Percentiles rank a stretch among this genome's conserved stretches.
Conservation (phyloP, 192 early-diverging fungal genomes). For the Oehlia diaphana region DNA sequence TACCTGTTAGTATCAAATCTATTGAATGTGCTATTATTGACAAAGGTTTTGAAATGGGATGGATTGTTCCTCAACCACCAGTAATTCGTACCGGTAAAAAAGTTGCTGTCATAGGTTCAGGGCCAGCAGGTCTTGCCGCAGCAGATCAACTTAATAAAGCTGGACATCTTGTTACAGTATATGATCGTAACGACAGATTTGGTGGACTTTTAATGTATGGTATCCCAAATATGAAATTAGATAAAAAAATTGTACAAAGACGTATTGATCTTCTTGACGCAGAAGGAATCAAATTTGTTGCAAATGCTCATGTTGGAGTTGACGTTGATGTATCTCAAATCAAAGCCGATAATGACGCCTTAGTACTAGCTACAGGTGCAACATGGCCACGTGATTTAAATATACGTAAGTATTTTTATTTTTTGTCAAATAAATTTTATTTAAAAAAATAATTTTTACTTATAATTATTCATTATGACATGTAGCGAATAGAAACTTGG, state of each 20-base stretch:
- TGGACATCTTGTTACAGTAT: slow-evolving; percentile 93
- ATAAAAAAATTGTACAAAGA: slow-evolving; percentile 93
- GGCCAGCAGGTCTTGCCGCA: slow-evolving; percentile 92
- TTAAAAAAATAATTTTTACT: neutral
- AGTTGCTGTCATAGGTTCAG: slow-evolving; percentile 92
- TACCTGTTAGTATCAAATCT: slow-evolving; percentile 93
- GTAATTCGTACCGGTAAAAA: slow-evolving; percentile 74
- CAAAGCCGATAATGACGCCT: slow-evolving; percentile 69
- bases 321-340: slow-evolving; percentile 72
- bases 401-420: slow-evolving; percentile 49
- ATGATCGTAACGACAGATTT: slow-evolving; percentile 94
- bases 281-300: slow-evolving; percentile 92
- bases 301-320: slow-evolving; percentile 88
- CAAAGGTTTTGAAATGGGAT: slow-evolving; percentile 93
- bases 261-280: slow-evolving; percentile 90
- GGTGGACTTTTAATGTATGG: slow-evolving; percentile 98
- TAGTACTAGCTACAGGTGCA: slow-evolving; percentile 90
- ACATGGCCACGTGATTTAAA: slow-evolving; percentile 97
- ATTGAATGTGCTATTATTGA: slow-evolving; percentile 99
- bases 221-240: slow-evolving; percentile 99
- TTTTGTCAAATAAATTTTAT: no score
- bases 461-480: neutral
- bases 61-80: slow-evolving; percentile 91
- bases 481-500: slow-evolving; percentile 68
- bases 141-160: slow-evolving; percentile 98